Evolutionary conservation across 306 rosid species (phyloP).

Genomic region (Fagus crenata): DNA sequence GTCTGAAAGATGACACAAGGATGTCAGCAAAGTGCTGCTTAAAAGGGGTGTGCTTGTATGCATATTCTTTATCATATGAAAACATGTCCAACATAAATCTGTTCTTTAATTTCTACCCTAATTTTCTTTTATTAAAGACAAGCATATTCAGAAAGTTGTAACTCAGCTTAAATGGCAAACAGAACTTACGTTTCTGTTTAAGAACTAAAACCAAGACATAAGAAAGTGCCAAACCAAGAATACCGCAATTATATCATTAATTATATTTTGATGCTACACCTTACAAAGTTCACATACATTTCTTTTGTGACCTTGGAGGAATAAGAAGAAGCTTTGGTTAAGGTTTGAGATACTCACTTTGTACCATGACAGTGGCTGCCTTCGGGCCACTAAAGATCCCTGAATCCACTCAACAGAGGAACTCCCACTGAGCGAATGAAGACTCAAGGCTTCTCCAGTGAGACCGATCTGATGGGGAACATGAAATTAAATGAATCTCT

Average conservation of each 20-base stretch:
- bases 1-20: slow-evolving; percentile 50
- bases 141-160: background rate
- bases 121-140: background rate
- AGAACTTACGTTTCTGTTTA: background rate
- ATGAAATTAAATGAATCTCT: slow-evolving; percentile 34
- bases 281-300: background rate
- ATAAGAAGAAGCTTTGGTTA: background rate
- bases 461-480: slow-evolving; percentile 73
- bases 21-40: background rate
- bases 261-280: background rate
- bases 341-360: slow-evolving; percentile 64
- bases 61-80: background rate
- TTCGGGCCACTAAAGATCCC: slow-evolving; percentile 62
- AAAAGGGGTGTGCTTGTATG: slow-evolving; percentile 1
- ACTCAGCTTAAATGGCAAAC: slow-evolving; percentile 1
- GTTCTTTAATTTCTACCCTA: background rate
- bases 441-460: slow-evolving; percentile 86
- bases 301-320: slow-evolving; percentile 11
- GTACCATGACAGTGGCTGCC: slow-evolving; percentile 92
- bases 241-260: background rate
- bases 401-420: slow-evolving; percentile 91
- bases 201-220: background rate
- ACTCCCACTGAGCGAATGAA: slow-evolving; percentile 89
- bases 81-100: slow-evolving; percentile 1
- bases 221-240: background rate